These are phyloP conservation scores for Colletotrichum chrysophilum DNA, from an alignment of 2,329 filamentous ascomycete genomes.

Conservation along the genomic window DNA sequence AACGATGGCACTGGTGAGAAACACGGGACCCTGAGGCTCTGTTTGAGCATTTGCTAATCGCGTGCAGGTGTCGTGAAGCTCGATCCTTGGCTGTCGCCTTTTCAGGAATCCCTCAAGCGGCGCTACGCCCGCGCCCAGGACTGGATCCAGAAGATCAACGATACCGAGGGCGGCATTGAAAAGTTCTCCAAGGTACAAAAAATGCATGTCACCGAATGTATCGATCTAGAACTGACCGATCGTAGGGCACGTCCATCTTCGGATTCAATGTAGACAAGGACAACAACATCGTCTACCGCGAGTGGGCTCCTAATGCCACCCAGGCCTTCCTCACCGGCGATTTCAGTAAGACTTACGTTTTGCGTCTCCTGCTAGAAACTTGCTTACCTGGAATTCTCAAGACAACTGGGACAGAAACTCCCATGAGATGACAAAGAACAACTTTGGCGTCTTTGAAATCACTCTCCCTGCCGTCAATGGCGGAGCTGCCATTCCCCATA, in stretches of 20 bases:
- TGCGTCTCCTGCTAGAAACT: not conserved
- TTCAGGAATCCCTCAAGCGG: conserved; percentile 76
- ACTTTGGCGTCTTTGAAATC: conserved; percentile 88
- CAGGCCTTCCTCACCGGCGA: conserved; percentile 90
- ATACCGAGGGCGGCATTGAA: conserved; percentile 86
- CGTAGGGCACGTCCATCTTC: conserved; percentile 82
- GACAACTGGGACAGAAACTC: conserved; percentile 86
- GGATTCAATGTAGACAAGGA: conserved; percentile 83
- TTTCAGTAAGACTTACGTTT: conserved; percentile 72
- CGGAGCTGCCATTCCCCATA: conserved; percentile 82
- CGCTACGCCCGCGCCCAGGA: conserved; percentile 81
- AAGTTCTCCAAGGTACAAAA: conserved; percentile 80
- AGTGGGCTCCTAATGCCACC: conserved; percentile 93
- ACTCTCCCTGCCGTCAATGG: conserved; percentile 76
- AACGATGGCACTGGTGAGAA: conserved; percentile 75
- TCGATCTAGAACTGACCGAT: not conserved
- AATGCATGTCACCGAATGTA: not conserved
- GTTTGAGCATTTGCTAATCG: conserved; percentile 2
- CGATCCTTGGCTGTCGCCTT: conserved; percentile 89
- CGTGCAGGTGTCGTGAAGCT: conserved; percentile 79
- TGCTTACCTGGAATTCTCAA: conserved; percentile 34
- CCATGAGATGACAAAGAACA: conserved; percentile 85
- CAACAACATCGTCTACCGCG: conserved; percentile 87
- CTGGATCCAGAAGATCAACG: conserved; percentile 86
- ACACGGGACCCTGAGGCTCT: not conserved